These are phyloP conservation scores for Saraca asoca DNA, from an alignment of 331 rosid species.

Conservation along the genomic window DNA sequence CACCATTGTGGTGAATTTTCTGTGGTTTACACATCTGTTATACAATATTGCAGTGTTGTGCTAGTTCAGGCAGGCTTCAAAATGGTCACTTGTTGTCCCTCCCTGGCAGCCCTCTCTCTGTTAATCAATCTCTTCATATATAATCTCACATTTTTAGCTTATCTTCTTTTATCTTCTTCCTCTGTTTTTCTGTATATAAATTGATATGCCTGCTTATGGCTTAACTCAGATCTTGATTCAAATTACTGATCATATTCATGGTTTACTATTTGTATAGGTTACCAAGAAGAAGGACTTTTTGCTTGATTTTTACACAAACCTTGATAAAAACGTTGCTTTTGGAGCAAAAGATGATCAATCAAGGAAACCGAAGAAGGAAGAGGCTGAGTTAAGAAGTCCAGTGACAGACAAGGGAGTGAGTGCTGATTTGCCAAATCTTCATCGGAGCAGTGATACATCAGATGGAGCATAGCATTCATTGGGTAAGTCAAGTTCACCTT, in stretches of 20 bases:
- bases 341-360: constrained; percentile 59
- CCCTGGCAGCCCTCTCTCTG: too few species aligned
- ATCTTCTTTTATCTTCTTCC: neutral
- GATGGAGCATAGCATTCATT: constrained; percentile 35
- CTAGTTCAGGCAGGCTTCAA: neutral
- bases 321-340: constrained; percentile 76
- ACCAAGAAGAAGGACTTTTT: constrained; percentile 84
- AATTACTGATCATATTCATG: constrained; percentile 17
- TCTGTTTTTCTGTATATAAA: neutral
- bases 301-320: constrained; percentile 80
- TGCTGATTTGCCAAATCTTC: constrained; percentile 30
- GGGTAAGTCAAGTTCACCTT: constrained; percentile 32
- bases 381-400: constrained; percentile 40
- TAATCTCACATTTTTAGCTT: neutral
- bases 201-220: constrained; percentile 12
- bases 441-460: constrained; percentile 24
- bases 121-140: too few species aligned
- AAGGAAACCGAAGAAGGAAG: constrained; percentile 45
- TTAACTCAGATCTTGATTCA: constrained; percentile 5
- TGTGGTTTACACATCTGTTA: neutral
- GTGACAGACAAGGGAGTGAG: constrained; percentile 34
- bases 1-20: neutral
- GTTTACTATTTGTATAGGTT: constrained; percentile 50
- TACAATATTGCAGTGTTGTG: neutral
- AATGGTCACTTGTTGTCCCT: neutral